phyloP scores from a whole-genome alignment of 1,139 yeast species.

The Yamadazyma siamensis region DNA sequence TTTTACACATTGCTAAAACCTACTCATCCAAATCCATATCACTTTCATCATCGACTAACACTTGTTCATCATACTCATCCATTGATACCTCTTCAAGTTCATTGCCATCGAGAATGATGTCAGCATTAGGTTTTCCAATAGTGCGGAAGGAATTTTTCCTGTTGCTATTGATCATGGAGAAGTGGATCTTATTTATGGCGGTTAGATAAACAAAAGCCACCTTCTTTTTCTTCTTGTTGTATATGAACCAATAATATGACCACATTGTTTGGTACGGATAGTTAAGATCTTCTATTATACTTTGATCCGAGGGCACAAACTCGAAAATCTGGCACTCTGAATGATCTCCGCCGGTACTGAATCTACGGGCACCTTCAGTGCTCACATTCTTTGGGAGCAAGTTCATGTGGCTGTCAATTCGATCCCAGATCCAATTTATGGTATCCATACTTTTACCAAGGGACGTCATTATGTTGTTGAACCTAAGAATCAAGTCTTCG shows the following conservation, averaged over 20 bases:
- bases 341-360: neutral
- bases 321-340: conserved; percentile 63
- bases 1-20: too few relatives aligned
- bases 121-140: conserved; percentile 6
- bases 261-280: conserved; percentile 78
- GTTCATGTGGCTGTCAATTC: conserved; percentile 80
- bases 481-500: conserved; percentile 62
- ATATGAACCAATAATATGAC: conserved; percentile 91
- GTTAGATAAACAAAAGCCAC: conserved; percentile 75
- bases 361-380: conserved; percentile 1
- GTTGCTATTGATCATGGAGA: conserved; percentile 29
- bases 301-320: conserved; percentile 76
- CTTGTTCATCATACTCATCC: conserved; percentile 27
- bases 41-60: conserved; percentile 27
- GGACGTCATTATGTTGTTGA: conserved; percentile 77
- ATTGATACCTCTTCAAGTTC: conserved; percentile 18
- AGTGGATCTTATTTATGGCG: conserved; percentile 43
- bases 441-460: conserved; percentile 61
- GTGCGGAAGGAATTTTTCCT: conserved; percentile 17
- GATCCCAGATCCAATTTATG: conserved; percentile 80
- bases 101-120: conserved; percentile 12
- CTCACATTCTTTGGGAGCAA: conserved; percentile 31
- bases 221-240: conserved; percentile 85
- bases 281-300: conserved; percentile 61
- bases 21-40: conserved; percentile 28